Evolutionary conservation across 257 asterid species (phyloP).

Genomic region (Galeopsis tetrahit): DNA sequence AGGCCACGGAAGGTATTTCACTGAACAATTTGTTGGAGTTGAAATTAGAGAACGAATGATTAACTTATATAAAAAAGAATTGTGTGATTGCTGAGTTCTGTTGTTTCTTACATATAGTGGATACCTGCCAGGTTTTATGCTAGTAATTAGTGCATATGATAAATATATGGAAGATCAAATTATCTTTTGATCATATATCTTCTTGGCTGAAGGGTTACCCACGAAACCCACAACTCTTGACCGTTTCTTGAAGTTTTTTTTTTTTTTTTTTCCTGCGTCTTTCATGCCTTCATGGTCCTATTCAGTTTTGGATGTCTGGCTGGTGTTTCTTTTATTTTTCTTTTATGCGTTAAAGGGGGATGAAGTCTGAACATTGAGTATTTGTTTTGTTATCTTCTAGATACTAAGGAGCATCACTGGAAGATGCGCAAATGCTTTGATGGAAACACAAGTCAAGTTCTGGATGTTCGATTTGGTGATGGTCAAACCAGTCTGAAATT

Average conservation of each 20-base stretch:
- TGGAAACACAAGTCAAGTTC: slow-evolving; percentile 54
- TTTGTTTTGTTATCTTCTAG: slow-evolving; percentile 47
- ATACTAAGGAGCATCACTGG: slow-evolving; percentile 63
- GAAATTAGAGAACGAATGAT: slow-evolving; percentile 3
- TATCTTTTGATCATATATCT: neutral
- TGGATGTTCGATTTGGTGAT: slow-evolving; percentile 80
- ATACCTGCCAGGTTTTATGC: slow-evolving; percentile 25
- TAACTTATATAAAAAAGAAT: neutral
- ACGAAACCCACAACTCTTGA: neutral
- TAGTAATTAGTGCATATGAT: slow-evolving; percentile 18
- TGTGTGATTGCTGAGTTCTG: slow-evolving; percentile 18
- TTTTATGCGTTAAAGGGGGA: slow-evolving; percentile 9
- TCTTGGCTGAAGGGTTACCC: neutral
- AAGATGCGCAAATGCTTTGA: slow-evolving; percentile 70
- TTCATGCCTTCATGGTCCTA: slow-evolving; percentile 1
- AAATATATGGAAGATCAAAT: slow-evolving; percentile 17
- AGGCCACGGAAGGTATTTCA: slow-evolving; percentile 61
- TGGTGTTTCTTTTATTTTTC: neutral
- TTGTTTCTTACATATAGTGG: slow-evolving; percentile 18
- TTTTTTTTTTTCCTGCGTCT: neutral
- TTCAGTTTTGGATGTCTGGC: slow-evolving; percentile 5
- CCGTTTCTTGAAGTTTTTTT: slow-evolving; percentile 8
- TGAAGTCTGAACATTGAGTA: slow-evolving; percentile 6
- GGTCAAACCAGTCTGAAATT: slow-evolving; percentile 63
- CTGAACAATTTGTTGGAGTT: slow-evolving; percentile 1